Percentiles rank a stretch among this genome's conserved stretches.
These are phyloP conservation scores for Gossypium bickii DNA, from an alignment of 345 rosid species.

Conservation along the genomic window DNA sequence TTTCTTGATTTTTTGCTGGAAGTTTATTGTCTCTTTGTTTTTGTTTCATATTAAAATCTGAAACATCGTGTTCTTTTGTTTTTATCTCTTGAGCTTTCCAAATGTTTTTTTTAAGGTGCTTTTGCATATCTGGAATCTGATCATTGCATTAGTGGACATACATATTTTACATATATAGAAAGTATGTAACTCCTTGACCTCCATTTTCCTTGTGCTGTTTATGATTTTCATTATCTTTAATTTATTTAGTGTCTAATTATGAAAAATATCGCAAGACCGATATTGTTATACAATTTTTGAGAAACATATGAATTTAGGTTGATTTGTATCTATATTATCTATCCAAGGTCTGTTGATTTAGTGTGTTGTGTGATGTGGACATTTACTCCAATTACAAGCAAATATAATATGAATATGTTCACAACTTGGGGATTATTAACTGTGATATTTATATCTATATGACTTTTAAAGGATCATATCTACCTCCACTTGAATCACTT, in stretches of 20 bases:
- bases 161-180: not conserved
- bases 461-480: too few species aligned
- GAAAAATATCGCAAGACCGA: not conserved
- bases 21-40: not conserved
- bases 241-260: not conserved
- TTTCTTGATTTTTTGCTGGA: not conserved
- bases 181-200: not conserved
- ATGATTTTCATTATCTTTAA: not conserved
- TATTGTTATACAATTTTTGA: not conserved
- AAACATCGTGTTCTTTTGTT: not conserved
- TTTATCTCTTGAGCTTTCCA: not conserved
- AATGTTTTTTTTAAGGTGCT: not conserved
- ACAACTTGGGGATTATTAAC: too few species aligned
- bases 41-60: not conserved
- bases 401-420: too few species aligned
- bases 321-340: not conserved
- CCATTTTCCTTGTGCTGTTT: not conserved
- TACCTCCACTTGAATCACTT: too few species aligned
- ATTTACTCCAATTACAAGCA: too few species aligned
- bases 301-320: not conserved
- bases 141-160: not conserved
- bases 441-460: too few species aligned
- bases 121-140: not conserved
- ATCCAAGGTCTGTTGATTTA: too few species aligned
- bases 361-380: too few species aligned